Evolutionary conservation across 2,329 filamentous ascomycete genomes (phyloP).

Genomic region (Aspergillus tanneri): DNA sequence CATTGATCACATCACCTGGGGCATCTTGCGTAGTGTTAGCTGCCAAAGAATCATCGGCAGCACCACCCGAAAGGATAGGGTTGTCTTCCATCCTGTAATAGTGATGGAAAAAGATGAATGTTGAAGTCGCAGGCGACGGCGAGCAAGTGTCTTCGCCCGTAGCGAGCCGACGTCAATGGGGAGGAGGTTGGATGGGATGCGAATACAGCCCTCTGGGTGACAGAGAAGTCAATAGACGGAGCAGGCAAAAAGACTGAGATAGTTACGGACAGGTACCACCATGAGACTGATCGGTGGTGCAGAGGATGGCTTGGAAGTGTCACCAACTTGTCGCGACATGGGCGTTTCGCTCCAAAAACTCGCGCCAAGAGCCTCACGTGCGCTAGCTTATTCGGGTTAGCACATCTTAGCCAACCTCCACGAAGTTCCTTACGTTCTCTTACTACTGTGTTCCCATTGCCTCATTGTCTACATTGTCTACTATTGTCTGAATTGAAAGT

Average conservation of each 20-base stretch:
- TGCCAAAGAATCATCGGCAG: conserved; percentile 30
- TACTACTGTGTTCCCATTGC: background rate
- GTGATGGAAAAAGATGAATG: conserved; percentile 26
- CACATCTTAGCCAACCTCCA: background rate
- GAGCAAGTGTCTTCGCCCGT: conserved; percentile 29
- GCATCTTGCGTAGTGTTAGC: conserved; percentile 29
- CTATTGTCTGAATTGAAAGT: no score
- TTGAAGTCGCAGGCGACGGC: conserved; percentile 31
- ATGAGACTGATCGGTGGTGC: conserved; percentile 12
- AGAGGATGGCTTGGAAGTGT: conserved; percentile 26
- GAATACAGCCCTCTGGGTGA: conserved; percentile 9
- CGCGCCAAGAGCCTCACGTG: conserved; percentile 30
- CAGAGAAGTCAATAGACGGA: conserved; percentile 3
- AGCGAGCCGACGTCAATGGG: conserved; percentile 9
- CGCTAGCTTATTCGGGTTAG: conserved; percentile 20
- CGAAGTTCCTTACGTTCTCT: background rate
- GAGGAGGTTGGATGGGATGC: conserved; percentile 13
- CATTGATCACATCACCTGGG: conserved; percentile 29
- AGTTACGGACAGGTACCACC: conserved; percentile 5
- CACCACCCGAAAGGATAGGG: conserved; percentile 26
- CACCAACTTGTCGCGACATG: conserved; percentile 33
- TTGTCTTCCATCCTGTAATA: conserved; percentile 39
- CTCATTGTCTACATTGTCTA: background rate
- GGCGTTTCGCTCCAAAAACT: conserved; percentile 35
- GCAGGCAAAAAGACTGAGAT: conserved; percentile 3